Conservation (phyloP, 2,329 filamentous ascomycete species). For the Orbilia oligospora region DNA sequence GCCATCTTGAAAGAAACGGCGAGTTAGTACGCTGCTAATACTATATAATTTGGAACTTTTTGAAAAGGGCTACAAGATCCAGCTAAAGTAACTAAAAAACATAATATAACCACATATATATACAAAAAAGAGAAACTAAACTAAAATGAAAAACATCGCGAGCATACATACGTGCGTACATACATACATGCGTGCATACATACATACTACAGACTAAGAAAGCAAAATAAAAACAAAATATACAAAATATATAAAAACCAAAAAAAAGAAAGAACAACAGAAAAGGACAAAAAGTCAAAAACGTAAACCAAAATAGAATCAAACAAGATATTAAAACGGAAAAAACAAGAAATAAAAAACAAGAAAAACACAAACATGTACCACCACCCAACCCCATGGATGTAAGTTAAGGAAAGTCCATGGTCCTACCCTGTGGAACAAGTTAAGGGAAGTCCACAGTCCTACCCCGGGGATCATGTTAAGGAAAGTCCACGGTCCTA, state of each 20-base stretch:
- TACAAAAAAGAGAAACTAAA: not conserved
- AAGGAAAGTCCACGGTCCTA: conserved; percentile 47
- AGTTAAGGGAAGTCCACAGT: conserved; percentile 43
- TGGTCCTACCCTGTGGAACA: not conserved
- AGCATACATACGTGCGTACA: conserved; percentile 16
- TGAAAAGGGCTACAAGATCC: too few species aligned
- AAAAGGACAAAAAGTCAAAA: not conserved
- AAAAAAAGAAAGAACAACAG: too few species aligned
- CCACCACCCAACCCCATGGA: conserved; percentile 19
- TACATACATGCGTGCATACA: conserved; percentile 3
- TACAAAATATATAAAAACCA: too few species aligned
- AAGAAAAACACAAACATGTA: not conserved
- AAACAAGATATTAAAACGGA: too few species aligned
- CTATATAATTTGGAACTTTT: too few species aligned
- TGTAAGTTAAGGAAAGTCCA: conserved; percentile 3
- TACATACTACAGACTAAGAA: not conserved
- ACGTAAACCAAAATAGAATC: not conserved
- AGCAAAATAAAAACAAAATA: too few species aligned
- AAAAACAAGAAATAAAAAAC: not conserved
- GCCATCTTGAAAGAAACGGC: too few species aligned
- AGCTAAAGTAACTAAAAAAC: not conserved
- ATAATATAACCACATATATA: not conserved
- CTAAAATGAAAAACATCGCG: conserved; percentile 9
- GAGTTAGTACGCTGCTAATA: too few species aligned
- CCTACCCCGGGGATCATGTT: conserved; percentile 20